Base-by-base conservation (phyloP, 495 filamentous ascomycete species). In the Glutinoglossum americanum region DNA sequence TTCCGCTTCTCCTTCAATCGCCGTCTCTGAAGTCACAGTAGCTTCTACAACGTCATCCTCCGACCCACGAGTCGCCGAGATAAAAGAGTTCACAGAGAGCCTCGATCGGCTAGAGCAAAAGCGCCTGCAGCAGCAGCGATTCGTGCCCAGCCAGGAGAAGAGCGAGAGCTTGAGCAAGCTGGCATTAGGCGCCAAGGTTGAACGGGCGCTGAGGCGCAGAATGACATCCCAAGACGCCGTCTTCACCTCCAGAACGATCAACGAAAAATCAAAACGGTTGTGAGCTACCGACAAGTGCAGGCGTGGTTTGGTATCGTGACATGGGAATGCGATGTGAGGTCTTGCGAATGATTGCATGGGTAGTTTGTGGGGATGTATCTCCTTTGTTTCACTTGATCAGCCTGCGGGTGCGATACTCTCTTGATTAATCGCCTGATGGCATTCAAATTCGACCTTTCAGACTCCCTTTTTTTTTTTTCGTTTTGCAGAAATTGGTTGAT, bases 161-260 rank as follows among this genome's bases (percentile, higher is more conserved):
- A 80, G 74, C 54, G 86, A 85, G 60, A 84, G 85, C 67, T 69
- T 95, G 64, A 85, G 81, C 70, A 94, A 95, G 71, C 73, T 97
- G 58, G 90, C 90, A 30, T 76, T 97, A 45, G 84, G 89, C 48
- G 90, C 92, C 41, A 97, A 96, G 71, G 77, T 97, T 44, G 92
- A 98, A 67, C 82, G 92, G 41, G 92, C 92, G 13, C 79, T 98
- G 39, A 85, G 80, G 57, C 74, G 92, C 63, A 79, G 92, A 62
- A 93, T 97, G 89, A 83, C 76, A 26, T 68, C 84, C 63, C 92
- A 98, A 67, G 92, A 98, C 69, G 93, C 92, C 49, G 80, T 85
- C 58, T 90, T 93, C 60, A 73, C 76, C 62, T 72, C 73, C 7
- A 73, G 73, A 56, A 57, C 64, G 26, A 62, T 74, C 61, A 70